Base-by-base conservation (phyloP, 768 basidiomycete species). In the Rhizopogon rudus region DNA sequence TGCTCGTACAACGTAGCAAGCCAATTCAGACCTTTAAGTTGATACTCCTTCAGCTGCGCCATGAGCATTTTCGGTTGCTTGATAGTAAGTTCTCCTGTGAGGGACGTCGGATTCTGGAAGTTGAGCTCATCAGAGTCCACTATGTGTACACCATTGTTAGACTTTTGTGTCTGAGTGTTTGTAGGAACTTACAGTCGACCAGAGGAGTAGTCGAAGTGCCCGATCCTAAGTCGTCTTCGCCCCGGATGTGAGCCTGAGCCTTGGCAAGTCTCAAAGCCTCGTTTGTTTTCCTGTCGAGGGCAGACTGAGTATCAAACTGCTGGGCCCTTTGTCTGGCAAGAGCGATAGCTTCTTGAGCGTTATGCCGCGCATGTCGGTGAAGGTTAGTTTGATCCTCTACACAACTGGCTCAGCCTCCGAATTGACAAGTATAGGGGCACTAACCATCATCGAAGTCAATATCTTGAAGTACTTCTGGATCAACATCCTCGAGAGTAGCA, bases 11-110 rank as follows among this genome's bases (percentile, higher is more conserved):
- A 76, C 14, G 95, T 97, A 16, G 88, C 97, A 25, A 99, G 77
- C 97, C 97, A 99, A 60, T 97, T 98, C 35, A 99, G 78, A 59
- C 97, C 97, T 65, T 98, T 98, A 54, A 99, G 71, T 68, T 99
- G 97, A 68, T 98, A 99, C 69, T 99, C 97, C 71, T 99, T 99
- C 52, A 99, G 75, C 61, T 93, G 91, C 7, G 94, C 93, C 82
- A 93, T 93, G 58, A 99, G 77, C 91, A 98, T 96, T 70, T 84
- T 85, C 6, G 97, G 97, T 65, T 99, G 97, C 17, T 82, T 81
- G 62, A 98, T 88, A 4, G 88, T 91, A 60, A 94, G 72, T 8
- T 85, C 83, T 8, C 92, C 93, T 44, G 81, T 89, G 60, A 95
- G 72, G 14, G 92, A 91, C 4, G 93, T 93, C 7, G 97, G 97